These are phyloP conservation scores for Lachnellula suecica DNA, from an alignment of 2,329 filamentous ascomycete species.

Conservation along the genomic window DNA sequence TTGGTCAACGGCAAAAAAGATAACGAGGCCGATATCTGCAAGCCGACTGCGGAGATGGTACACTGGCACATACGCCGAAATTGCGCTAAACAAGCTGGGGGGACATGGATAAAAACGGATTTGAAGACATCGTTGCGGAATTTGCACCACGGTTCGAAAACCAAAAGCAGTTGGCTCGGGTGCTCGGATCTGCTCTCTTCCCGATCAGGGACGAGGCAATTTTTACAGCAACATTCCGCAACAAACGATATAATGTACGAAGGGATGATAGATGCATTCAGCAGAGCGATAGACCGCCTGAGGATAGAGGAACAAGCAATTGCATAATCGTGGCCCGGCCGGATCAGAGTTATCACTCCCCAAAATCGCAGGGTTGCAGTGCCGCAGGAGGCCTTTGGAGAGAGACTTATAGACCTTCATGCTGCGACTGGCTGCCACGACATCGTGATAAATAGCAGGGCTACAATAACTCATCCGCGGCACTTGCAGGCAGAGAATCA, in stretches of 20 bases:
- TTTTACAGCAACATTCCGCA: slow-evolving; percentile 14
- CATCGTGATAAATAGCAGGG: too few relatives aligned
- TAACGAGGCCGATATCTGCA: background rate
- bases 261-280: slow-evolving; percentile 13
- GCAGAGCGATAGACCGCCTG: slow-evolving; percentile 9
- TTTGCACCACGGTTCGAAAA: slow-evolving; percentile 19
- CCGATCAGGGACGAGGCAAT: slow-evolving; percentile 22
- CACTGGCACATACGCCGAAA: slow-evolving; percentile 9
- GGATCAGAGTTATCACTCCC: too few relatives aligned
- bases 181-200: slow-evolving; percentile 29
- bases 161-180: slow-evolving; percentile 20
- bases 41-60: slow-evolving; percentile 7
- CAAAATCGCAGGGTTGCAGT: too few relatives aligned
- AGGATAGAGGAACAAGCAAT: background rate
- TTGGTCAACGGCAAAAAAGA: background rate
- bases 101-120: slow-evolving; percentile 16
- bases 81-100: slow-evolving; percentile 12
- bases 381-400: too few relatives aligned
- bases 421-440: too few relatives aligned
- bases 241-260: slow-evolving; percentile 15
- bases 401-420: too few relatives aligned
- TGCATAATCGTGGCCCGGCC: background rate
- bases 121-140: slow-evolving; percentile 17
- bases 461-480: too few relatives aligned
- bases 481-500: too few relatives aligned